phyloP scores from a whole-genome alignment of 2,329 filamentous ascomycete genomes.

The Ascochyta rabiei region DNA sequence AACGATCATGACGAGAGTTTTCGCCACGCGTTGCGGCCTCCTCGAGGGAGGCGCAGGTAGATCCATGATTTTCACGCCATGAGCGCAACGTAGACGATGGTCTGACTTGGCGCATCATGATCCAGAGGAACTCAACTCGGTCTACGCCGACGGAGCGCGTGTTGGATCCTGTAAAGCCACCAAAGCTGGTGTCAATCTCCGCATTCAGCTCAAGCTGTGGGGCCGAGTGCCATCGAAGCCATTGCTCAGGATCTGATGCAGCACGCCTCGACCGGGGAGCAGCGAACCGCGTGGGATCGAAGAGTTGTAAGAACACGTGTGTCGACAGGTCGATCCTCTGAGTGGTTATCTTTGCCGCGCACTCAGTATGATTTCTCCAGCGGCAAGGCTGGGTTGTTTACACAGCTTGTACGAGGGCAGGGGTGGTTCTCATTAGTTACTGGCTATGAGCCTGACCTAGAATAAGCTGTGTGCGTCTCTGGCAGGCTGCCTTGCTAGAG shows the following conservation, averaged over 20 bases:
- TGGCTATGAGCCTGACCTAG: neutral
- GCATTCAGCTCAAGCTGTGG: slow-evolving; percentile 1
- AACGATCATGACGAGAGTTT: neutral
- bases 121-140: neutral
- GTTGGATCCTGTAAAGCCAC: slow-evolving; percentile 9
- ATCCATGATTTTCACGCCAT: neutral
- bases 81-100: neutral
- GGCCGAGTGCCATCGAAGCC: neutral
- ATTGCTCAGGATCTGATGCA: slow-evolving; percentile 12
- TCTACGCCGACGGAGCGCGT: neutral
- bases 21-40: neutral
- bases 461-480: neutral
- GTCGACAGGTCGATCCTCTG: neutral
- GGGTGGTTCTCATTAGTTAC: neutral
- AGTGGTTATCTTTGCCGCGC: neutral
- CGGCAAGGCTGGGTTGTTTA: neutral
- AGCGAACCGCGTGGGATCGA: neutral
- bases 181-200: slow-evolving; percentile 14
- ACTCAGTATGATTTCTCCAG: neutral
- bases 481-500: neutral
- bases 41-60: neutral
- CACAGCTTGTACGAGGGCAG: neutral
- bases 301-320: slow-evolving; percentile 7
- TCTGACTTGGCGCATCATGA: slow-evolving; percentile 6
- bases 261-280: slow-evolving; percentile 1